Base-by-base conservation (phyloP, 257 asterid genomes). In the Leonotis leonurus region DNA sequence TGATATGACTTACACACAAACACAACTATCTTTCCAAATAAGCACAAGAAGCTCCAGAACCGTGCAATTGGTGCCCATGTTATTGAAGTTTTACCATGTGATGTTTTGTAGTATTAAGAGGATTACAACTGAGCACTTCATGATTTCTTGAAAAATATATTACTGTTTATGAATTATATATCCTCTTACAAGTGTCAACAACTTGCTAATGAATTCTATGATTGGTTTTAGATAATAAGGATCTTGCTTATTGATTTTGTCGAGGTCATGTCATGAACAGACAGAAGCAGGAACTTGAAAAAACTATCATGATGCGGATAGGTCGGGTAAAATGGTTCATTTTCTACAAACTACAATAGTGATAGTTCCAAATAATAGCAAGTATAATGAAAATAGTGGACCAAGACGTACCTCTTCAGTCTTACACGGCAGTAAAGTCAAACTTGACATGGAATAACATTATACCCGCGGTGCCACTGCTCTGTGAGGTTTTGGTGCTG, bases 401-500 rank as follows among this genome's bases (percentile, higher is more conserved):
- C 51, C 44, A 56, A n/a, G 20, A 39, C 9, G 10, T 70, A 74
- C 81, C 83, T 72, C 39, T 64, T 41, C 37, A n/a, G n/a, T n/a
- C n/a, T n/a, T n/a, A 41, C 50, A 54, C 52, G 37, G 75, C 33
- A 36, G 21, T 40, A 57, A 40, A 56, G 61, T 60, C 45, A n/a
- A n/a, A n/a, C n/a, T n/a, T n/a, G n/a, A n/a, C n/a, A n/a, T 59
- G 33, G 58, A 17, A 50, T 17, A 22, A 16, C 49, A 49, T 69
- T 65, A 81, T 56, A 24, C 73, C 62, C 39, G 72, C 24, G 53
- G 83, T 56, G 54, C 52, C 29, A 70, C 62, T 45, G 79, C 74
- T 72, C 93, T 80, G 67, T 83, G 95, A 78, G 96, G 95, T 81
- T 85, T 88, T 48, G 95, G 93, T 37, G 95, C 97, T 78, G 84